Percentiles rank a stretch among this genome's conserved stretches.
Conservation (phyloP, 1,139 yeast genomes). For the Yamadazyma oceani region DNA sequence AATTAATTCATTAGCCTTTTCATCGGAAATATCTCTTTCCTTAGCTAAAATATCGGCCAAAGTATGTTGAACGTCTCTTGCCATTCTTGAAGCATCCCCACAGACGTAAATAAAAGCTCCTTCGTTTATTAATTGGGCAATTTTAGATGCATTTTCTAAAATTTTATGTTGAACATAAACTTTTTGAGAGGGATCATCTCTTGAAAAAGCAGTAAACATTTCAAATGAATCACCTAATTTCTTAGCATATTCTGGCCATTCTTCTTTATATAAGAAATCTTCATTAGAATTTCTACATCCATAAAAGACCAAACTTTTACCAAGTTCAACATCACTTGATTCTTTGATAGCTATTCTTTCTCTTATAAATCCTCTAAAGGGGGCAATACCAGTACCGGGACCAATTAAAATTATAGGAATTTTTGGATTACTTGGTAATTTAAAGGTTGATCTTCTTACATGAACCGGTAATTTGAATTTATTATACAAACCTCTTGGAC, state of each 20-base stretch:
- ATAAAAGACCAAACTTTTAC: conserved; percentile 74
- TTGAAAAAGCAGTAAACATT: conserved; percentile 82
- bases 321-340: conserved; percentile 56
- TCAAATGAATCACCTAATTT: conserved; percentile 65
- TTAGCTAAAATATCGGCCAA: conserved; percentile 62
- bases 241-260: conserved; percentile 76
- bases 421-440: conserved; percentile 82
- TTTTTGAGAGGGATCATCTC: conserved; percentile 63
- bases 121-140: conserved; percentile 56
- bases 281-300: conserved; percentile 79
- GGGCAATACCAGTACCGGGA: conserved; percentile 99
- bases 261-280: conserved; percentile 81
- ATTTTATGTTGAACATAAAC: conserved; percentile 87
- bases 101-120: conserved; percentile 94
- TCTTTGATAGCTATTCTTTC: conserved; percentile 59
- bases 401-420: conserved; percentile 92
- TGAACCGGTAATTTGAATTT: conserved; percentile 78
- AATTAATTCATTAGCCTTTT: conserved; percentile 73
- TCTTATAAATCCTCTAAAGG: conserved; percentile 89
- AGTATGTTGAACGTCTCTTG: conserved; percentile 87
- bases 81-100: conserved; percentile 97
- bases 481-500: conserved; percentile 70
- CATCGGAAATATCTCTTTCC: conserved; percentile 57
- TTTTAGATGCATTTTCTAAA: conserved; percentile 53
- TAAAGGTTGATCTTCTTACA: conserved; percentile 92